Evolutionary conservation across 2,329 filamentous ascomycete species (phyloP).

Genomic region (Cordyceps farinosa): DNA sequence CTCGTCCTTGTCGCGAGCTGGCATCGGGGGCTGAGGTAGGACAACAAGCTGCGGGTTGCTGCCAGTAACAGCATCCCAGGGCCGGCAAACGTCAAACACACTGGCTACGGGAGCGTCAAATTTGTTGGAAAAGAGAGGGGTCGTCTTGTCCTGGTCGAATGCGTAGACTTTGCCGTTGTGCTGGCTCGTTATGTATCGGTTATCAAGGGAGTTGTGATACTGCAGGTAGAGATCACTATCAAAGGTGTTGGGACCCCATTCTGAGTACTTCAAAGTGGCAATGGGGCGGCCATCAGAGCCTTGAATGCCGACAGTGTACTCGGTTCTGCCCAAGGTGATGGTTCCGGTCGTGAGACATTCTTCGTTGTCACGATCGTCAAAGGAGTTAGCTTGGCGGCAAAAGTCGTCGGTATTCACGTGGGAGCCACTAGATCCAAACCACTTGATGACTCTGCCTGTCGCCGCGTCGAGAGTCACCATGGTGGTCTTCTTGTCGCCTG

Average conservation of each 20-base stretch:
- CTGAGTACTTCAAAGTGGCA: slow-evolving; percentile 86
- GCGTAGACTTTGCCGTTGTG: slow-evolving; percentile 83
- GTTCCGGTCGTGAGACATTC: slow-evolving; percentile 80
- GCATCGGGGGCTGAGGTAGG: slow-evolving; percentile 78
- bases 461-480: slow-evolving; percentile 86
- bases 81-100: slow-evolving; percentile 83
- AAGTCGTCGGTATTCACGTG: slow-evolving; percentile 68
- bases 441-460: slow-evolving; percentile 77
- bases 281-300: slow-evolving; percentile 70
- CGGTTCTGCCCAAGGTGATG: slow-evolving; percentile 77
- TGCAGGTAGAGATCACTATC: slow-evolving; percentile 84
- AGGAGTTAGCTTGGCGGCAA: slow-evolving; percentile 66
- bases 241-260: slow-evolving; percentile 91
- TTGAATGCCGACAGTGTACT: slow-evolving; percentile 86
- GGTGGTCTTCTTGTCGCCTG: slow-evolving; percentile 84
- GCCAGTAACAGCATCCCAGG: slow-evolving; percentile 58
- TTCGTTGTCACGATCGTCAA: slow-evolving; percentile 63
- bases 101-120: slow-evolving; percentile 76
- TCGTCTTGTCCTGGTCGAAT: slow-evolving; percentile 62
- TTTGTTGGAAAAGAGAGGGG: slow-evolving; percentile 62
- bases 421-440: slow-evolving; percentile 72
- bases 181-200: slow-evolving; percentile 82
- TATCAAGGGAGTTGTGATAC: slow-evolving; percentile 75
- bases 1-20: slow-evolving; percentile 46
- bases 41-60: slow-evolving; percentile 75